These are phyloP conservation scores for Crithidia brevicula DNA, from an alignment of 208 protist species.

Conservation along the genomic window DNA sequence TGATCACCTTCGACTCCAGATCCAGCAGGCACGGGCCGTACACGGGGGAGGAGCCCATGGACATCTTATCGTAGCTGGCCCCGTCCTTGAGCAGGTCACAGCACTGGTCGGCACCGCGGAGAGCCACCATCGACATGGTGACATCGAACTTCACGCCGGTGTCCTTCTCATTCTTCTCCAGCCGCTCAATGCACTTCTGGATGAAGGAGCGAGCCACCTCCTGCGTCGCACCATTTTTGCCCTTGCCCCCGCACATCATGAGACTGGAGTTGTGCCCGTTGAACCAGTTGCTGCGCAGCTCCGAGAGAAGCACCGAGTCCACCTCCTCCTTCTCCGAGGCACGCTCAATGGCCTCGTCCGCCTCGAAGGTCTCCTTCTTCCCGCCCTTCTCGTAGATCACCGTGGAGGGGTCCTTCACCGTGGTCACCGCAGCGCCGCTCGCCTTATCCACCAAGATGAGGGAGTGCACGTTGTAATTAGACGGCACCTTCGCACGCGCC, in stretches of 20 bases:
- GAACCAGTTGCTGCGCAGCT: conserved; percentile 77
- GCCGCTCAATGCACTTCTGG: conserved; percentile 46
- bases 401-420: conserved; percentile 58
- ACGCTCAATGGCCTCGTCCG: conserved; percentile 64
- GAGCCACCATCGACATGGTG: conserved; percentile 58
- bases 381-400: conserved; percentile 61
- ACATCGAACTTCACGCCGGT: conserved; percentile 61
- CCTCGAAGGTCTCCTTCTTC: conserved; percentile 77
- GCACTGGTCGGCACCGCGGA: conserved; percentile 57
- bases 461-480: conserved; percentile 82
- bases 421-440: conserved; percentile 16
- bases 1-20: conserved; percentile 50
- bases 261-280: conserved; percentile 73
- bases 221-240: conserved; percentile 36
- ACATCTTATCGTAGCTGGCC: conserved; percentile 44
- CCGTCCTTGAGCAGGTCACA: conserved; percentile 61
- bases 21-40: conserved; percentile 78
- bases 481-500: conserved; percentile 54
- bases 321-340: conserved; percentile 39
- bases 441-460: conserved; percentile 60
- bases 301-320: conserved; percentile 73
- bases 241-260: conserved; percentile 57
- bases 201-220: conserved; percentile 51
- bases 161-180: conserved; percentile 62
- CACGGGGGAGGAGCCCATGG: conserved; percentile 67